phyloP scores from a whole-genome alignment of 495 filamentous ascomycete genomes.

The Xylaria bambusicola region DNA sequence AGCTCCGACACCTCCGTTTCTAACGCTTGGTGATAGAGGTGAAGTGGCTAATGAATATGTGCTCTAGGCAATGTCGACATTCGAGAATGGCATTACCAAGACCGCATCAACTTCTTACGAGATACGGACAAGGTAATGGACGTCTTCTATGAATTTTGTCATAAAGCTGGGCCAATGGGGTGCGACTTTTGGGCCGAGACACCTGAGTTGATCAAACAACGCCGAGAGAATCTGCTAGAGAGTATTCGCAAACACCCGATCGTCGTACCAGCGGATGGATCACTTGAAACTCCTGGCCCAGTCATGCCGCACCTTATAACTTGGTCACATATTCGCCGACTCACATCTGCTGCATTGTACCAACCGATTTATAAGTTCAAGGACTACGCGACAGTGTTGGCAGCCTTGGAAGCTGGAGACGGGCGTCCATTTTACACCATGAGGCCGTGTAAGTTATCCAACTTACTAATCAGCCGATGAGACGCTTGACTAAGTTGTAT shows the following conservation, averaged over 20 bases:
- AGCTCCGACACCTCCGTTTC: too few species aligned
- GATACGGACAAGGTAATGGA: constrained; percentile 57
- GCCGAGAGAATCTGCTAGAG: constrained; percentile 43
- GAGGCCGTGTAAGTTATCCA: neutral
- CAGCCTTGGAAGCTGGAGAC: constrained; percentile 56
- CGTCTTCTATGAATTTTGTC: constrained; percentile 57
- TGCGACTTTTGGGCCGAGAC: constrained; percentile 51
- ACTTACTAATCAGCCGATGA: too few species aligned
- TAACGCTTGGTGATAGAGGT: too few species aligned
- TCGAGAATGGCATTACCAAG: constrained; percentile 48
- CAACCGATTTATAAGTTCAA: constrained; percentile 61
- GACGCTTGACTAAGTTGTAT: too few species aligned
- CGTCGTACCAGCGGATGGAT: constrained; percentile 37
- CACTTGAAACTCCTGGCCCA: constrained; percentile 20
- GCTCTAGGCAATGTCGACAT: constrained; percentile 43
- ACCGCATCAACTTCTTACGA: constrained; percentile 50
- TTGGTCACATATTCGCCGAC: constrained; percentile 43
- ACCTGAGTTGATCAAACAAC: constrained; percentile 41
- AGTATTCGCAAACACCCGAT: constrained; percentile 52
- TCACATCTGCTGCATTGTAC: constrained; percentile 57
- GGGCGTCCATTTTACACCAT: constrained; percentile 53
- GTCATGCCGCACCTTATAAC: constrained; percentile 43
- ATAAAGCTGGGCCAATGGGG: constrained; percentile 46
- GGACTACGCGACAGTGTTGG: constrained; percentile 54
- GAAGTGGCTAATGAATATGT: neutral